Evolutionary conservation across 352 stramenopile species (phyloP), one percentile per base, ranked within the genome.

Genomic region (Globisporangium solare): DNA sequence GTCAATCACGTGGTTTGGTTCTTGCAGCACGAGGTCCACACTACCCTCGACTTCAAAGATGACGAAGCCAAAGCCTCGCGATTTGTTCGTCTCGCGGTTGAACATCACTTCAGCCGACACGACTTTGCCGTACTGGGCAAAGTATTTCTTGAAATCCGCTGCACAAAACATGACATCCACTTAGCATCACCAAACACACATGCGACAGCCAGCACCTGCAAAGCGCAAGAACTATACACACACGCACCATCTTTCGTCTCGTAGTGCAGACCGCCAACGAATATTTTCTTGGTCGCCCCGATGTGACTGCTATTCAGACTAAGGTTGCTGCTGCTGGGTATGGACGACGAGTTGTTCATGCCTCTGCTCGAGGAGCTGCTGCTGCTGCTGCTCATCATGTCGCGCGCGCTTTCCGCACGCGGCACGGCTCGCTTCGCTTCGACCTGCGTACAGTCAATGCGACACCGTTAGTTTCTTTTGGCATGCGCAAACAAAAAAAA

Each of bases 81-180:
- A 97, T 61, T 97, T 97, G 83, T 97, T 96, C 20, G 91, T 97
- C 63, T 97, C 91, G 39, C 90, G 81, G 57, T 97, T 97, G 71
- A 97, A 97, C 91, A 97, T 97, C 31, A 97, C 90, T 68, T 97
- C 90, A 39, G 88, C 88, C 6, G 84, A 96, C 56, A 96, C 72
- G n/a, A 97, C 89, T 53, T 95, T 95, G 52, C 91, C 91, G 54
- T 90, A 97, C 63, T 97, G 86, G 61, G 87, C 71, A 76, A 97
- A 97, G 72, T 97, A 97, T 59, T 87, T 83, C 57, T 90, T 88
- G 60, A 97, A 97, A 37, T 95, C 88, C 45, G 74, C 87, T 95
- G 56, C 45, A 63, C 43, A 64, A 12, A 56, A 31, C 3, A 17
- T 54, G 40, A 48, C 40, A 37, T 43, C 39, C 13, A 43, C 39